Percentiles rank a stretch among this genome's conserved stretches.
Evolutionary conservation across 2,329 filamentous ascomycete genomes (phyloP).

Genomic region (Cytospora piceicola): DNA sequence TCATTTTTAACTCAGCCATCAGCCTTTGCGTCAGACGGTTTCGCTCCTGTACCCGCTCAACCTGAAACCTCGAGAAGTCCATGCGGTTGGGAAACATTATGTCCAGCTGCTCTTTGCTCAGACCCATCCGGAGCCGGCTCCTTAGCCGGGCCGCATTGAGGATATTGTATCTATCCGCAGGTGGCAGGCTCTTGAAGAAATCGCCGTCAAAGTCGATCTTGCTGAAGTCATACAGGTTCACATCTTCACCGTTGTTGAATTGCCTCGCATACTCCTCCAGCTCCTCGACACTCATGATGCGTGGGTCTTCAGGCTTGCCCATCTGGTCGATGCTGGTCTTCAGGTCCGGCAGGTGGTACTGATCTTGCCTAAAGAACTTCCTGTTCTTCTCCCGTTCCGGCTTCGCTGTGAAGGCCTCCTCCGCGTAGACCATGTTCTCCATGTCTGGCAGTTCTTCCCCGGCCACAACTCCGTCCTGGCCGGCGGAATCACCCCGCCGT

Average conservation of each 20-base stretch:
- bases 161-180: slow-evolving; percentile 94
- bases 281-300: slow-evolving; percentile 95
- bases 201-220: slow-evolving; percentile 98
- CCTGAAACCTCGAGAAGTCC: slow-evolving; percentile 96
- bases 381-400: slow-evolving; percentile 75
- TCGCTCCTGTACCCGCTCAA: slow-evolving; percentile 87
- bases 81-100: slow-evolving; percentile 97
- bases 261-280: slow-evolving; percentile 91
- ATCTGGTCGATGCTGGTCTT: slow-evolving; percentile 79
- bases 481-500: slow-evolving; percentile 51
- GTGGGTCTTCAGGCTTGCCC: slow-evolving; percentile 87
- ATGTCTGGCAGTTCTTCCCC: slow-evolving; percentile 70
- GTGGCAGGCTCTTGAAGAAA: slow-evolving; percentile 90
- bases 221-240: slow-evolving; percentile 91
- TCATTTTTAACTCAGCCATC: slow-evolving; percentile 94
- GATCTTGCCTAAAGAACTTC: slow-evolving; percentile 87
- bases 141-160: slow-evolving; percentile 89
- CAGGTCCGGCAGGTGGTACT: slow-evolving; percentile 91
- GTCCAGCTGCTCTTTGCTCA: slow-evolving; percentile 94
- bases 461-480: slow-evolving; percentile 44
- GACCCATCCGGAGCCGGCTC: slow-evolving; percentile 89
- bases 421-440: slow-evolving; percentile 80
- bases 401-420: slow-evolving; percentile 82
- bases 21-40: slow-evolving; percentile 93
- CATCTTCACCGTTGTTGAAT: slow-evolving; percentile 89